Base-by-base conservation (phyloP, 305 asterid species). In the Fraxinus nigra region DNA sequence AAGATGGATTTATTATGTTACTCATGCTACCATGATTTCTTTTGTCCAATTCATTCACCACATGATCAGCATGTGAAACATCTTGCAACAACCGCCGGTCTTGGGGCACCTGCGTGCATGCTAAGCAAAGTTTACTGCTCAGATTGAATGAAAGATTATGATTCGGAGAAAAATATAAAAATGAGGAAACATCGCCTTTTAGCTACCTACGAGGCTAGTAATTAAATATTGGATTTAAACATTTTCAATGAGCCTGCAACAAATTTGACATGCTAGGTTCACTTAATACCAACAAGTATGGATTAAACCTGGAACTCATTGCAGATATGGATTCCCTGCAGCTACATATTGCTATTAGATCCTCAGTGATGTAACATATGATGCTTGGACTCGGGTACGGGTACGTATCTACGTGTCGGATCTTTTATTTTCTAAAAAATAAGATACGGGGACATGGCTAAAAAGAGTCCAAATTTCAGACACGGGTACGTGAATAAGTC, bases 121-220 rank as follows among this genome's bases (percentile, higher is more conserved):
- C 99, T 94, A 93, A 83, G 93, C 88, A 91, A 95, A 90, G 91
- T 85, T 94, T 92, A 92, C 95, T 85, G 92, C 93, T 94, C 98
- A 92, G 98, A 85, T 90, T 86, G 82, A 88, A 87, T 79, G 89
- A 85, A 85, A 85, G 79, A 85, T 76, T 46, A 35, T 46, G 80
- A 77, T 54, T 46, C 38, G 30, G 76, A 14, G 18, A 75, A 54
- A 26, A 6, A 67, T 11, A 75, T 59, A 63, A 18, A 24, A 63
- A 14, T 18, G 34, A 26, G 22, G 7, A 81, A 75, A 75, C 46
- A 28, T 63, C 67, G 46, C 78, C 34, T 18, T n/a, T 33, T 24
- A 20, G 20, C 32, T 37, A 81, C 56, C 28, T 46, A 73, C 7
- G 16, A 70, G 43, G 76, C 76, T 70, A 32, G 43, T 69, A 67